Evolutionary conservation across 1,284 basidiomycete species (phyloP), one percentile per base, ranked within the genome.

Genomic region (Rugosomyces carneus): DNA sequence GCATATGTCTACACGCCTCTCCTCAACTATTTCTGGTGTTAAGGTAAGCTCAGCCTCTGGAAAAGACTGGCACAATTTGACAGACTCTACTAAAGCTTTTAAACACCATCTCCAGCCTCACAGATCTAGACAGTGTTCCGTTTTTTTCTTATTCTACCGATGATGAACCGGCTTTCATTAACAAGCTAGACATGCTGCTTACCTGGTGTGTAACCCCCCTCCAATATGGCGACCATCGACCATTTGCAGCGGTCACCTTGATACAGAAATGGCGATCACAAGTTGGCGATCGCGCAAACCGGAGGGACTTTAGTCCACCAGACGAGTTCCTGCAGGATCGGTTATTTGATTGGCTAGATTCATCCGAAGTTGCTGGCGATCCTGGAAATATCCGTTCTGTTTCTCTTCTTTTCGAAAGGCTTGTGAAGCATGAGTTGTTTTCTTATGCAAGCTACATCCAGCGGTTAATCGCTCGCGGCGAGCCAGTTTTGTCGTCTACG

Each of bases 381-480:
- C 53, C 63, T 3, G 66, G 69, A 13, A 89, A 83, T 58, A 66
- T 85, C 1, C 68, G 70, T 31, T 70, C 78, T 15, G 76, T 93
- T 29, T 78, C 89, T 7, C 70, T 86, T 18, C 69, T 93, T 3
- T 88, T 86, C 49, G 91, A 88, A 9, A 86, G 91, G 60, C 73
- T 95, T 1, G 81, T 88, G 3, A 78, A 84, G 55, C 68, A 75
- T 20, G 82, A 80, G 2, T 62, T 93, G 16, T 94, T 95, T 61
- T 89, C 85, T 1, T 95, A 91, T 58, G 72, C 81, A n/a, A 73
- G 75, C 34, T 96, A 94, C 58, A 75, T 95, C 23, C 89, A 93
- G 58, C 77, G 87, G 20, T 72, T 96, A 18, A 83, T 94, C 45
- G 89, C 91, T 1, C 75, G 89, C 19, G 88, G 90, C 5, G 88